Base-by-base conservation (phyloP, 2,329 filamentous ascomycete genomes). In the Aureobasidium sp. region DNA sequence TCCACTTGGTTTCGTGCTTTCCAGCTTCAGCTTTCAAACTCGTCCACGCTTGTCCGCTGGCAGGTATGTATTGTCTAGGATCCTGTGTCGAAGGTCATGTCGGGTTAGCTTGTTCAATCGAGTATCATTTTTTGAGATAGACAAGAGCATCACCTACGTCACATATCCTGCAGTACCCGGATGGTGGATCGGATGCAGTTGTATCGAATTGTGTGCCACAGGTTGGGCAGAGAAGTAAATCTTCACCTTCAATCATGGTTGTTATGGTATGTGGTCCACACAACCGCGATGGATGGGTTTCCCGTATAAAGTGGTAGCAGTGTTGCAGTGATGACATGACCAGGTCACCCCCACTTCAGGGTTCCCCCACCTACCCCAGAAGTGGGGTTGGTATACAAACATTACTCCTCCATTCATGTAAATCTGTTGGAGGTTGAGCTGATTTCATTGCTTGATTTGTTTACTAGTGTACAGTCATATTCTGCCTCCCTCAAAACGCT, bases 181-280 rank as follows among this genome's bases (percentile, higher is more conserved):
- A 79, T 47, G 85, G 75, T 32, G 78, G 69, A 13, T 73, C 65
- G 44, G 75, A 75, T 64, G 84, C 78, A 0, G 79, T 70, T 2
- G 78, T 76, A 48, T 85, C 83, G 72, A 81, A 90, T 69, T 91
- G 88, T 0, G 87, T 89, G 26, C 87, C 88, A 71, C 88, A 91
- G 5, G 87, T 81, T 9, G 77, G 79, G 76, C 88, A 91, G 66
- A 90, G 78, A 39, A 87, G 79, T 37, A 78, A 75, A 60, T 79
- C 70, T 43, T 71, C 72, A 10, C 63, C 64, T 39, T 56, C 61
- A 5, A 59, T 47, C 53, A 57, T 57, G 10, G 7, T 43, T 34
- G 26, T 3, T 46, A 7, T 36, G 3, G n/a, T 44, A 34, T 46
- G 12, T 2, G 6, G 6, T 15, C 12, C 34, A 37, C 29, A 32